Conservation (phyloP, 345 rosid genomes). For the Balakata baccata region DNA sequence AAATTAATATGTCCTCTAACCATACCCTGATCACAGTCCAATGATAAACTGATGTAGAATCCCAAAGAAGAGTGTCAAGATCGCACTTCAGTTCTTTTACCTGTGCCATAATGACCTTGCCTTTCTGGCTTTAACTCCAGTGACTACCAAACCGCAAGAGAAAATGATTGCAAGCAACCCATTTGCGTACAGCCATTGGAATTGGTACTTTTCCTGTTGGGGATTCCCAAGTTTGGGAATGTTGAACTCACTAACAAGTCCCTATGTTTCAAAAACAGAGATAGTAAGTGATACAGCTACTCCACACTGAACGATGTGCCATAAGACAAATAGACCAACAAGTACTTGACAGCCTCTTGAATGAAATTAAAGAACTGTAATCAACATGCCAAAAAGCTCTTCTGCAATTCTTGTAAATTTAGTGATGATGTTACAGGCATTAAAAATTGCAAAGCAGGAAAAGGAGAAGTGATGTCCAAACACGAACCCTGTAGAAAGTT, state of each 20-base stretch:
- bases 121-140: conserved; percentile 55
- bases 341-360: conserved; percentile 75
- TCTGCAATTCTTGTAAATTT: conserved; percentile 75
- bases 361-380: conserved; percentile 69
- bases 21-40: conserved; percentile 80
- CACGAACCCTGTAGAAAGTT: conserved; percentile 57
- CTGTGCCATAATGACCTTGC: conserved; percentile 66
- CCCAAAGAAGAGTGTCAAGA: conserved; percentile 57
- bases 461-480: conserved; percentile 63
- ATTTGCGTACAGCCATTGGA: conserved; percentile 59
- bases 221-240: conserved; percentile 42
- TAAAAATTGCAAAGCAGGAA: conserved; percentile 61
- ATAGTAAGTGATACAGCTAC: background rate
- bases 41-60: conserved; percentile 55
- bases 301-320: background rate
- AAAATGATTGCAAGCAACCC: conserved; percentile 73
- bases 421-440: conserved; percentile 53
- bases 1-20: background rate
- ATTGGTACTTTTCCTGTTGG: conserved; percentile 39
- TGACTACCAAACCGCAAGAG: conserved; percentile 52
- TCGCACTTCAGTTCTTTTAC: conserved; percentile 22
- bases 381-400: conserved; percentile 79
- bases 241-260: conserved; percentile 55
- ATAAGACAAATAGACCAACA: background rate
- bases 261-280: conserved; percentile 38